Conservation (phyloP, 2,329 filamentous ascomycete genomes). For the Sporothrix pallida region DNA sequence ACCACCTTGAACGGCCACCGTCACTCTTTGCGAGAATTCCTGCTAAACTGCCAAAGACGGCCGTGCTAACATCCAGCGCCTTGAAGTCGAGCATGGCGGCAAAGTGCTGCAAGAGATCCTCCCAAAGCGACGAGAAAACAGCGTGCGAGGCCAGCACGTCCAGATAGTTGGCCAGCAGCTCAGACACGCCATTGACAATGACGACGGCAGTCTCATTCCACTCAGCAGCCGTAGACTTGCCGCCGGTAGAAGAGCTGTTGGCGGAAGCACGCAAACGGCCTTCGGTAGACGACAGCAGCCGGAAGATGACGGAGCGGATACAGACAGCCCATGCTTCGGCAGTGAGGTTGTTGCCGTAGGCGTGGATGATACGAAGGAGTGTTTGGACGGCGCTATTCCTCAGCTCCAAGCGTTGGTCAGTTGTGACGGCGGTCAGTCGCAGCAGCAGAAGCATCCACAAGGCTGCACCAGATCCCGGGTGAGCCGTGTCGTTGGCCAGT, state of each 20-base stretch:
- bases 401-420: conserved; percentile 74
- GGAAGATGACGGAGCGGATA: conserved; percentile 79
- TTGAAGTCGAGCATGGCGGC: conserved; percentile 66
- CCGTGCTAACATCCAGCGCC: conserved; percentile 73
- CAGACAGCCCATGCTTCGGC: conserved; percentile 83
- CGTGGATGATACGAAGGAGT: conserved; percentile 87
- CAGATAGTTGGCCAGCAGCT: conserved; percentile 76
- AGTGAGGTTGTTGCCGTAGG: conserved; percentile 80
- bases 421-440: conserved; percentile 72
- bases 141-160: conserved; percentile 69
- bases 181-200: conserved; percentile 73
- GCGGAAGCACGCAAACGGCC: conserved; percentile 54
- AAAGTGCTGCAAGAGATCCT: conserved; percentile 72
- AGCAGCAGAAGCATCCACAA: conserved; percentile 80
- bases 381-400: conserved; percentile 90
- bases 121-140: conserved; percentile 76
- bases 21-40: conserved; percentile 64
- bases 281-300: conserved; percentile 74
- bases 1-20: conserved; percentile 50
- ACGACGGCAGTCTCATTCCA: conserved; percentile 79
- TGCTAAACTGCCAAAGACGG: conserved; percentile 70
- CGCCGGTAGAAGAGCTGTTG: conserved; percentile 46
- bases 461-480: conserved; percentile 69
- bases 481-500: conserved; percentile 64
- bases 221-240: conserved; percentile 56